Evolutionary conservation across 2,329 filamentous ascomycete species (phyloP).

Genomic region (Periconia macrospinosa): DNA sequence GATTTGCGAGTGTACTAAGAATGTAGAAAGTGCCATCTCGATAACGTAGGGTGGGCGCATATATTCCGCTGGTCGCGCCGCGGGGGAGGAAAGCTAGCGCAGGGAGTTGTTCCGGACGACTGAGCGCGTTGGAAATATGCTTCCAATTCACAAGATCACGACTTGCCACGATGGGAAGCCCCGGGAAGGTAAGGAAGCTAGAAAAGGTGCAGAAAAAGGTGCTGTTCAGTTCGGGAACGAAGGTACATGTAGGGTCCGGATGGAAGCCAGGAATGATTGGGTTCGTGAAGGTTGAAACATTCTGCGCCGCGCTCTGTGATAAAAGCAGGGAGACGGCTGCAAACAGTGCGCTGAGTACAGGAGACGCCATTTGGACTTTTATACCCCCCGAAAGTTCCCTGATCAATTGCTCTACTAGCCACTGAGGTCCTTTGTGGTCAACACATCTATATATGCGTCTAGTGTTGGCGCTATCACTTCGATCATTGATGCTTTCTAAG

Average conservation of each 20-base stretch:
- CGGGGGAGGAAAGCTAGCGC: constrained; percentile 11
- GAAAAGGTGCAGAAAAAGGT: constrained; percentile 57
- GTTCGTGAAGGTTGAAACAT: constrained; percentile 33
- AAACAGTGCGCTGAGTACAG: neutral
- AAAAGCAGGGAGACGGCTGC: too few relatives aligned
- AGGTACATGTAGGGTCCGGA: constrained; percentile 51
- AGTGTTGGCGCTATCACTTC: neutral
- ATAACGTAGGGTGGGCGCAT: constrained; percentile 24
- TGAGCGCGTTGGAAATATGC: constrained; percentile 17
- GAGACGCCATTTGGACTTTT: neutral
- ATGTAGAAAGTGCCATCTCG: constrained; percentile 23
- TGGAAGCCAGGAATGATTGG: constrained; percentile 55
- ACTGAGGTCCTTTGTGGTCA: neutral
- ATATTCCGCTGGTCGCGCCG: constrained; percentile 22
- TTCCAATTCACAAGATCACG: constrained; percentile 48
- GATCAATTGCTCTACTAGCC: neutral
- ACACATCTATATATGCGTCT: neutral
- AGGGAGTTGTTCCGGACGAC: constrained; percentile 17
- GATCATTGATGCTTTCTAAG: neutral
- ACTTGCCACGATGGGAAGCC: constrained; percentile 55
- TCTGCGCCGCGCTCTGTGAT: neutral
- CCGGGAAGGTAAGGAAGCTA: constrained; percentile 56
- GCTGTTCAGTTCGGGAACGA: constrained; percentile 29
- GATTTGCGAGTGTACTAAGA: constrained; percentile 45
- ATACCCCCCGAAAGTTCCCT: neutral